Evolutionary conservation across 192 early-diverging fungal species (phyloP), one percentile per base, ranked within the genome.

Genomic region (Paraglomus occultum): DNA sequence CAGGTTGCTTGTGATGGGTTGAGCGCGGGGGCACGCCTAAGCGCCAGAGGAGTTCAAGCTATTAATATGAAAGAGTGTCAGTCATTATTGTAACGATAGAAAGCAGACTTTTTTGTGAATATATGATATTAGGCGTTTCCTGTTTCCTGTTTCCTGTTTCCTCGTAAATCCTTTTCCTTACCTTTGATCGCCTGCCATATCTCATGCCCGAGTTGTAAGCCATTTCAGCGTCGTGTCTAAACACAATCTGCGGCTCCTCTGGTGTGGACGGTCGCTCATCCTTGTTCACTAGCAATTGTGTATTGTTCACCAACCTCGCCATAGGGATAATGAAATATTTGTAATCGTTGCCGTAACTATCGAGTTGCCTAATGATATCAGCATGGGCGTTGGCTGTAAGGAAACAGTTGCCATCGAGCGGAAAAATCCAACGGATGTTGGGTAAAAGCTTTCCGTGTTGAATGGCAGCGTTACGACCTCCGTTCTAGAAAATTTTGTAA

Each of bases 311-410:
- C 8, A 87, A 60, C 31, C 86, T 72, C 8, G 83, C 77, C 86
- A 87, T 87, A 20, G 86, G 86, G 6, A 87, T 85, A 6, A 84
- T 74, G 71, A 87, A 81, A 46, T 87, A 87, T 57, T 87, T 84
- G 62, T 77, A 74, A 12, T 73, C 59, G 6, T 81, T 72, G 23
- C 84, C 86, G 58, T 79, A 66, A 20, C 61, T 43, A 14, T 76
- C 76, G 9, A 87, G 67, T 23, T 82, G 76, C 20, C 66, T 62
- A n/a, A 74, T 74, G 51, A 87, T 87, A 61, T 87, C 84, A n/a
- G 45, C 60, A 70, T 83, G 83, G 6, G 76, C 85, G 14, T 80
- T 80, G 17, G 73, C 53, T 46, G 83, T 87, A 42, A 87, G 42
- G 55, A 82, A 87, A 57, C 82, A 84, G 64, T 87, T 87, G 17